Base-by-base conservation (phyloP, 1,284 basidiomycete species). In the Trichosporon sp. region DNA sequence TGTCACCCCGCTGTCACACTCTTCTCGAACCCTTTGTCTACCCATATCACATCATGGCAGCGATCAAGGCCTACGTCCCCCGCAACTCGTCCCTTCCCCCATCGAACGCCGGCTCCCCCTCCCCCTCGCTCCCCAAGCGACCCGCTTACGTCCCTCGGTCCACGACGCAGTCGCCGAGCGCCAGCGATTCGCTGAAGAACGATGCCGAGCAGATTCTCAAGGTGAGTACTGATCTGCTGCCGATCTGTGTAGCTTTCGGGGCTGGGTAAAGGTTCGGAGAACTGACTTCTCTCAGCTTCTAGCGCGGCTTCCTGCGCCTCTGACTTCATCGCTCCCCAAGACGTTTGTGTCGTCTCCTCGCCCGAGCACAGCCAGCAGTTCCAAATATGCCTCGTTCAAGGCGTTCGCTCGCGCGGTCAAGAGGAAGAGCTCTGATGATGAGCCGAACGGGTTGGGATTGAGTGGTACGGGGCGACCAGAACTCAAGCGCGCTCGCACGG, bases 241-340 rank as follows among this genome's bases (percentile, higher is more conserved):
- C 25, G 53, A 27, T 60, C 51, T n/a, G 35, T 7, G 38, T 47
- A 23, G 29, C 38, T 27, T 31, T 23, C 13, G 38, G 38, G 18
- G 18, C 21, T n/a, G 25, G 23, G 9, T 29, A 18, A 12, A n/a
- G 23, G 9, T 21, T 6, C 27, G 18, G 38, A 23, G n/a, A 27
- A 65, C 64, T 38, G 25, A 51, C 66, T 21, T n/a, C 47, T 7
- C 29, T 15, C 65, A 80, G 80, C 70, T 77, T 9, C 66, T 81
- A 21, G 70, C 72, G 6, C 62, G 65, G 23, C 73, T 81, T 18
- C 80, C 80, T 9, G 78, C 77, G 0, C 80, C 80, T 8, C 70
- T 81, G 69, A 76, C 62, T 71, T 74, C 64, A 44, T 62, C 70
- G 7, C 75, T 80, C 11, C 62, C 65, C 27, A 63, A 35, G 21